phyloP scores from a whole-genome alignment of 73 alveolate genomes.

The Paramecium pentaurelia region DNA sequence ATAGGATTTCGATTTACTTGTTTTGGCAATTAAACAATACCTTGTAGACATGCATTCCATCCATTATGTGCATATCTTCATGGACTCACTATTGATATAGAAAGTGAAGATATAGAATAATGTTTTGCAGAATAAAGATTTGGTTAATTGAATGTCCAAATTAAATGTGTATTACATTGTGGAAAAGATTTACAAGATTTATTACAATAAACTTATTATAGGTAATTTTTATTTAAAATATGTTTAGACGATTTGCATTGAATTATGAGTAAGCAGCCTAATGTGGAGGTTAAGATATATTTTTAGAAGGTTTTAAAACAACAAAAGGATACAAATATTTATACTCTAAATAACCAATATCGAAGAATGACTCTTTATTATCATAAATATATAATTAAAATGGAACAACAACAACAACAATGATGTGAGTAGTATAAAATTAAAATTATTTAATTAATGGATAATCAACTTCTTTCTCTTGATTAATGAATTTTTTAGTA shows the following conservation, averaged over 20 bases:
- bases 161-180: slow-evolving; percentile 14
- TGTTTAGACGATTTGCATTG: background rate
- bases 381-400: background rate
- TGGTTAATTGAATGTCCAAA: background rate
- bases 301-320: background rate
- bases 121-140: background rate
- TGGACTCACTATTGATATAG: background rate
- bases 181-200: background rate
- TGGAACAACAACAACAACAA: background rate
- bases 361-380: slow-evolving; percentile 44
- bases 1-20: slow-evolving; percentile 6
- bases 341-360: background rate
- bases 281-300: background rate
- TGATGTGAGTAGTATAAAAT: slow-evolving; percentile 16
- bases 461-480: background rate
- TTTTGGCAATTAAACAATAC: background rate
- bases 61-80: slow-evolving; percentile 23
- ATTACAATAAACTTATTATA: background rate
- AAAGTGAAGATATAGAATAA: background rate
- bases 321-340: slow-evolving; percentile 34
- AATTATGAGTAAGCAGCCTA: slow-evolving; percentile 34
- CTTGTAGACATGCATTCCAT: slow-evolving; percentile 40
- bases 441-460: background rate
- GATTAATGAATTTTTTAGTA: background rate
- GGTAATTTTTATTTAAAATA: background rate